These are phyloP conservation scores for Corylus heterophylla DNA, from an alignment of 306 rosid species.

Conservation along the genomic window DNA sequence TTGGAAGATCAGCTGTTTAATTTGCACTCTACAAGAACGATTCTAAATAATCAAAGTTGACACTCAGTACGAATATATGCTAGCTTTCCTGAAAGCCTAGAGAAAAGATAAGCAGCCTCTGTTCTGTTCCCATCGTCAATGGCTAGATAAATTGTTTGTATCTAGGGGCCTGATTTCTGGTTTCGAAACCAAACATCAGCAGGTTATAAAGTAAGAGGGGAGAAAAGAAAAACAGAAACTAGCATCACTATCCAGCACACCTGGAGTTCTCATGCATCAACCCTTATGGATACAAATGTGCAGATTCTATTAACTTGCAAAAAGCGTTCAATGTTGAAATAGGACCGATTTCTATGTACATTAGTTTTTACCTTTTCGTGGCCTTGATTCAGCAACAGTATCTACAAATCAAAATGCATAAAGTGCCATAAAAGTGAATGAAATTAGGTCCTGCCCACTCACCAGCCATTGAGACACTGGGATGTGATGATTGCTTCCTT, in stretches of 20 bases:
- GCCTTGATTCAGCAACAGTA: neutral
- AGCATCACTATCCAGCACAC: too few relatives aligned
- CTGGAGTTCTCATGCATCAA: too few relatives aligned
- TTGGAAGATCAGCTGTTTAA: too few relatives aligned
- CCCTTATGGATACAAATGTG: neutral
- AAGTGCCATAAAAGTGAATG: slow-evolving; percentile 14
- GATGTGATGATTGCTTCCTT: slow-evolving; percentile 98
- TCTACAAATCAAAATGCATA: slow-evolving; percentile 5
- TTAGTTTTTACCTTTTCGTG: neutral
- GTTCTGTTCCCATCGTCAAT: neutral
- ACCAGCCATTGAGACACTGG: slow-evolving; percentile 99
- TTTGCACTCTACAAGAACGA: too few relatives aligned
- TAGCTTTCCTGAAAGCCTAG: slow-evolving; percentile 5
- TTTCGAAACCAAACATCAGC: too few relatives aligned
- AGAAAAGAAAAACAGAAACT: neutral
- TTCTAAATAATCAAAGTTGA: neutral
- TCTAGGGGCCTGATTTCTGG: too few relatives aligned
- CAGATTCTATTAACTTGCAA: neutral
- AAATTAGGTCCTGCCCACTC: slow-evolving; percentile 41
- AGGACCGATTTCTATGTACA: neutral
- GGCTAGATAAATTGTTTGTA: neutral
- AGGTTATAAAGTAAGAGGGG: neutral
- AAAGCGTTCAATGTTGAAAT: neutral
- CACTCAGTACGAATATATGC: neutral
- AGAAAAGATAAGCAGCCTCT: neutral